Percentiles rank a stretch among this genome's conserved stretches.
These are phyloP conservation scores for Leishmania mexicana DNA, from an alignment of 208 protist species.

Conservation along the genomic window DNA sequence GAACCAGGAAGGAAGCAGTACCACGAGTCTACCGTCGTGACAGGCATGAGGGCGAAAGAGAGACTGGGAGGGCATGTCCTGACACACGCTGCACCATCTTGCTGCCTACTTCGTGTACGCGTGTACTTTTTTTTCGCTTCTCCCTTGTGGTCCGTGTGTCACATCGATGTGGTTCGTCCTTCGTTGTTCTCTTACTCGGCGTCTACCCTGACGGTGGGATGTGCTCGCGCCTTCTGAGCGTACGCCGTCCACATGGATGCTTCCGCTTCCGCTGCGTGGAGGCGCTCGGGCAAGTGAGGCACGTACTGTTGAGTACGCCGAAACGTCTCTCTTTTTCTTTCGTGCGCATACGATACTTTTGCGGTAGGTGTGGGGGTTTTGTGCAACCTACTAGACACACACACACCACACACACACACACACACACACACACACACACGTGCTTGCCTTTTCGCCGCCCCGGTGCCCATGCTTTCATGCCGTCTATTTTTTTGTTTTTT, in stretches of 20 bases:
- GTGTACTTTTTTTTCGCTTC: neutral
- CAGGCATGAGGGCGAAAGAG: neutral
- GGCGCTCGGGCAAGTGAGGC: neutral
- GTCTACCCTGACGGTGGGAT: neutral
- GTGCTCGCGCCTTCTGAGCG: neutral
- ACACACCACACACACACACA: no score
- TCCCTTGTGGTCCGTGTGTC: neutral
- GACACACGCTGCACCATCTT: neutral
- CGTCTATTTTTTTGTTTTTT: neutral
- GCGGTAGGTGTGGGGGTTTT: neutral
- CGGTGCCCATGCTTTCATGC: neutral
- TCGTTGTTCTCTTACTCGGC: neutral
- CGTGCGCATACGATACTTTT: neutral
- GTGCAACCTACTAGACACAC: neutral
- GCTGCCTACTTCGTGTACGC: neutral
- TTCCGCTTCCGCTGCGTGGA: neutral
- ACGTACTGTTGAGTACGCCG: neutral
- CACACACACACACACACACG: neutral
- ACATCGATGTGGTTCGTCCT: neutral
- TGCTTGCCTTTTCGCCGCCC: neutral
- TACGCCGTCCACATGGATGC: neutral
- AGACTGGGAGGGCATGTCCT: neutral
- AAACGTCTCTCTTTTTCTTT: neutral
- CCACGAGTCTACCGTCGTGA: neutral
- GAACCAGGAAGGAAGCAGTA: neutral